These are phyloP conservation scores for Phlegmacium glaucopus DNA, from an alignment of 768 basidiomycete genomes.

Conservation along the genomic window DNA sequence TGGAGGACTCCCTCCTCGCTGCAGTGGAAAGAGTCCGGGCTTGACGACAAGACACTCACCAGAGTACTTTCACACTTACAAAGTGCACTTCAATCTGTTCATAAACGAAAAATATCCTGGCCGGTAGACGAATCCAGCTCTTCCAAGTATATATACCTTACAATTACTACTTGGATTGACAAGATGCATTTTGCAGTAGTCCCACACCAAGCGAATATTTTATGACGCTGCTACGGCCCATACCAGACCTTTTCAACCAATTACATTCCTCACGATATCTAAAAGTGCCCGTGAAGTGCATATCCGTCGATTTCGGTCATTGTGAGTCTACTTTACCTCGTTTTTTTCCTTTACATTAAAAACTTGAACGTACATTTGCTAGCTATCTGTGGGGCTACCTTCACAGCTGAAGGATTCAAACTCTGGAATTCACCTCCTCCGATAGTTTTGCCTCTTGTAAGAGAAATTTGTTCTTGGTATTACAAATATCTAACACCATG, in stretches of 20 bases:
- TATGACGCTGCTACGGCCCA: constrained; percentile 11
- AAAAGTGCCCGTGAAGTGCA: constrained; percentile 12
- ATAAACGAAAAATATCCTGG: constrained; percentile 16
- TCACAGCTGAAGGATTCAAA: constrained; percentile 5
- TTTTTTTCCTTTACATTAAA: background rate
- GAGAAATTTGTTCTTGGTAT: no score
- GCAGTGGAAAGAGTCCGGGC: no score
- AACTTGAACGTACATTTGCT: no score
- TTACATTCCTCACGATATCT: constrained; percentile 11
- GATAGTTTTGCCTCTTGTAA: constrained; percentile 9
- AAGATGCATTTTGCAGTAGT: constrained; percentile 1
- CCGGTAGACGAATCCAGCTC: constrained; percentile 3
- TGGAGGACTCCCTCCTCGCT: no score
- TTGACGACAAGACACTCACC: no score
- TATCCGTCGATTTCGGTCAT: constrained; percentile 11
- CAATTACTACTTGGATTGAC: no score
- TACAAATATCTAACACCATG: no score
- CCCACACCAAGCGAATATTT: constrained; percentile 13
- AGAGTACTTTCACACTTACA: no score
- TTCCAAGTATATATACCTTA: background rate
- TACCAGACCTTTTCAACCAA: constrained; percentile 16
- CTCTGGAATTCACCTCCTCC: constrained; percentile 10
- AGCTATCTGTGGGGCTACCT: constrained; percentile 10
- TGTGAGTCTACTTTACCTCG: constrained; percentile 5
- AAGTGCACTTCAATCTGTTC: constrained; percentile 9